These are phyloP conservation scores for Solanum chacoense DNA, from an alignment of 305 asterid genomes.

Conservation along the genomic window DNA sequence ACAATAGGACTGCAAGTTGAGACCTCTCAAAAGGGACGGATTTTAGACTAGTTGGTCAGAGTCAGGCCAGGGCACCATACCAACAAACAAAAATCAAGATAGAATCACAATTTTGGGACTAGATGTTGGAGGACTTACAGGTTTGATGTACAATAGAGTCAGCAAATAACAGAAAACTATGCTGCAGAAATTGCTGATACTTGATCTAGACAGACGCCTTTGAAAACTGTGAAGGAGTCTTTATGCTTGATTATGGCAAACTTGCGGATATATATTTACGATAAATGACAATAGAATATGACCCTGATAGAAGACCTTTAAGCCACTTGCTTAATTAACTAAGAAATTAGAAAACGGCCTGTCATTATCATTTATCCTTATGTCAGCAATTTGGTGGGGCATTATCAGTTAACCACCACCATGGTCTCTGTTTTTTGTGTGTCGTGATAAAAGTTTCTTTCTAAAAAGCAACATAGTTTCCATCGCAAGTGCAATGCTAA, in stretches of 20 bases:
- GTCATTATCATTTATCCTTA: background rate
- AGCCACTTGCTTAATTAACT: background rate
- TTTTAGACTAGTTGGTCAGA: background rate
- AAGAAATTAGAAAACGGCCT: background rate
- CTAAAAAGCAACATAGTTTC: background rate
- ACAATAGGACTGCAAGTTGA: background rate
- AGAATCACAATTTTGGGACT: background rate
- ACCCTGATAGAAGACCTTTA: background rate
- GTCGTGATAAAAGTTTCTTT: background rate
- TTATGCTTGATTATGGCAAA: background rate
- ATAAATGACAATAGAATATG: background rate
- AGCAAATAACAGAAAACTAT: background rate
- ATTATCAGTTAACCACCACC: background rate
- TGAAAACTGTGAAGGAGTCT: background rate
- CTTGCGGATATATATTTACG: background rate
- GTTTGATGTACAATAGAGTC: background rate
- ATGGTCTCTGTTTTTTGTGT: background rate
- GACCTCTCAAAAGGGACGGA: background rate
- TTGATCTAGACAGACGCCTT: background rate
- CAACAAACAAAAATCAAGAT: background rate
- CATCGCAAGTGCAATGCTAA: background rate
- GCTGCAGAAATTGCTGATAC: background rate
- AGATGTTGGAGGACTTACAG: background rate
- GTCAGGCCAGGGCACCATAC: background rate
- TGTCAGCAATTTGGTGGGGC: background rate